Conservation (phyloP, 257 asterid species). For the Buddleja alternifolia region DNA sequence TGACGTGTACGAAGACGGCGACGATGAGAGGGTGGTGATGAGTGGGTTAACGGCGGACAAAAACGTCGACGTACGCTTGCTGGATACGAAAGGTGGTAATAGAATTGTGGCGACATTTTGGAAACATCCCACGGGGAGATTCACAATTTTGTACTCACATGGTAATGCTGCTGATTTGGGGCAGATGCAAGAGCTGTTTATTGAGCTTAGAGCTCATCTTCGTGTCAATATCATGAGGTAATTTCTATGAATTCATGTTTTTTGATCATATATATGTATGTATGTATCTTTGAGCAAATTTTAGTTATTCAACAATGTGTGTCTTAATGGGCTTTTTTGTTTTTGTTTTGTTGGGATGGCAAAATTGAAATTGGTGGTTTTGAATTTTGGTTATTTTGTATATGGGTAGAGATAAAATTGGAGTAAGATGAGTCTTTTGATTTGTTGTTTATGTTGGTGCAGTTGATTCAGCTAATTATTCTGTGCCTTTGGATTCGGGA, state of each 20-base stretch:
- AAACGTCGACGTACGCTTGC: conserved; percentile 80
- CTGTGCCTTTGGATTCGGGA: not conserved
- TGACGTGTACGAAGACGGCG: conserved; percentile 72
- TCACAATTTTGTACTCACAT: conserved; percentile 88
- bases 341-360: conserved; percentile 17
- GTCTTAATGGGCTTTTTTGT: conserved; percentile 25
- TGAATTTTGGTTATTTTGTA: conserved; percentile 19
- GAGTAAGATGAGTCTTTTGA: not conserved
- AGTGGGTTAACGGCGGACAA: conserved; percentile 83
- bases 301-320: not conserved
- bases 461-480: conserved; percentile 1
- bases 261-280: conserved; percentile 7
- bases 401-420: conserved; percentile 1
- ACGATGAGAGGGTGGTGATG: conserved; percentile 66
- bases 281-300: not conserved
- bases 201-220: conserved; percentile 98
- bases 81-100: conserved; percentile 81
- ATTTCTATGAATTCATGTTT: conserved; percentile 5
- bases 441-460: conserved; percentile 21
- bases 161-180: conserved; percentile 99
- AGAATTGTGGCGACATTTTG: conserved; percentile 90
- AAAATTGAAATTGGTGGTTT: conserved; percentile 16
- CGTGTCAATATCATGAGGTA: conserved; percentile 97
- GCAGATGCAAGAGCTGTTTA: conserved; percentile 94
- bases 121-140: conserved; percentile 86